These are phyloP conservation scores for Schizophyllum amplum DNA, from an alignment of 1,284 basidiomycete species.

Conservation along the genomic window DNA sequence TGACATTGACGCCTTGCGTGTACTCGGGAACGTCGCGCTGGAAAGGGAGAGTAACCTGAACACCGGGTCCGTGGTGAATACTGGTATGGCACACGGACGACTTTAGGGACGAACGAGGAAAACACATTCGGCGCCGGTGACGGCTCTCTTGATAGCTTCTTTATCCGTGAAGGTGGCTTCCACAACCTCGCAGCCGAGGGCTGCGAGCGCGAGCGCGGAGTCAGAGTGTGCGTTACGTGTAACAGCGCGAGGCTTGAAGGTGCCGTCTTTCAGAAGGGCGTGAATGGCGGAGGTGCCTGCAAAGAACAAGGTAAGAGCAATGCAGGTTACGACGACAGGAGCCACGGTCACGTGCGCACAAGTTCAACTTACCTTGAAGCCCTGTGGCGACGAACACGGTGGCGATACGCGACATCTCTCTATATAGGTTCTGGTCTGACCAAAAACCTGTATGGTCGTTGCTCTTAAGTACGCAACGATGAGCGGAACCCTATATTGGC, in stretches of 20 bases:
- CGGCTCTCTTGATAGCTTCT: constrained; percentile 4
- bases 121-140: constrained; percentile 6
- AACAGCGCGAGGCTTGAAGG: constrained; percentile 24
- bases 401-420: constrained; percentile 1
- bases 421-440: too few relatives aligned
- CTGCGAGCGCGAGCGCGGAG: constrained; percentile 17
- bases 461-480: too few relatives aligned
- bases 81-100: too few relatives aligned
- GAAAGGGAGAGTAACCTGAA: constrained; percentile 5
- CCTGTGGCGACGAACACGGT: constrained; percentile 6
- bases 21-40: neutral
- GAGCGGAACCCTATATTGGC: too few relatives aligned
- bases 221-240: constrained; percentile 22
- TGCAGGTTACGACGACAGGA: neutral
- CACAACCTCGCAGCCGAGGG: constrained; percentile 25
- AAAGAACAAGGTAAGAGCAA: neutral
- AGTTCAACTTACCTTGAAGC: neutral
- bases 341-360: neutral
- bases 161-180: constrained; percentile 10
- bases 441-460: too few relatives aligned
- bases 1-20: neutral
- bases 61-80: too few relatives aligned
- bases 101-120: too few relatives aligned
- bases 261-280: constrained; percentile 22
- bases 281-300: constrained; percentile 20